Percentiles rank a stretch among this genome's conserved stretches.
Conservation (phyloP, 768 basidiomycete genomes). For the Dioszegia crocea region DNA sequence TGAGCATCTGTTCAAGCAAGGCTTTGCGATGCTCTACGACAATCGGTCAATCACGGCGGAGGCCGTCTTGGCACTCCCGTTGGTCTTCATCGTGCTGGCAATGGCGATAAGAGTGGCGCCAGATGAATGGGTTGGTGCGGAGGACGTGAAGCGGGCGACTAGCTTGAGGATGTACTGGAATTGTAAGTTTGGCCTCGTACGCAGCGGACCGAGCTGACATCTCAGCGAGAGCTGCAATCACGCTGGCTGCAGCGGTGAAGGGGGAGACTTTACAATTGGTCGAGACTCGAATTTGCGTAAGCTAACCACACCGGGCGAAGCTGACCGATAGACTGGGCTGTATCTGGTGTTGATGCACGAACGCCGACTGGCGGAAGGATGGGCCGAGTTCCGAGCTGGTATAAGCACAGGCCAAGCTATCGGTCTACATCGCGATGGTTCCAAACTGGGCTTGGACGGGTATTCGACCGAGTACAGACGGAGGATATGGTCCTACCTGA, state of each 20-base stretch:
- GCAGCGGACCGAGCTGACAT: constrained; percentile 1
- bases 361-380: constrained; percentile 74
- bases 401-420: constrained; percentile 86
- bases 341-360: constrained; percentile 54
- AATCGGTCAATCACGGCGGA: constrained; percentile 57
- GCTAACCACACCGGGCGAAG: not conserved
- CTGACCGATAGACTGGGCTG: constrained; percentile 60
- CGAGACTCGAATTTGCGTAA: constrained; percentile 71
- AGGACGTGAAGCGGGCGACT: constrained; percentile 65
- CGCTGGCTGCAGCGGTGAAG: constrained; percentile 86
- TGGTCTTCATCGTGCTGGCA: constrained; percentile 83
- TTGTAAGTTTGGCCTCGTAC: constrained; percentile 57
- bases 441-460: constrained; percentile 58
- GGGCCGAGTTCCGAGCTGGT: constrained; percentile 88
- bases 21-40: constrained; percentile 15
- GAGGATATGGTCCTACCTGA: constrained; percentile 74
- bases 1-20: constrained; percentile 69
- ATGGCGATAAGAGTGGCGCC: constrained; percentile 82
- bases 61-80: constrained; percentile 68
- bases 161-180: constrained; percentile 90
- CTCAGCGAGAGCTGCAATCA: constrained; percentile 71
- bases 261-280: constrained; percentile 86
- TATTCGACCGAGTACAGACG: constrained; percentile 77
- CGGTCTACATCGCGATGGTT: constrained; percentile 82
- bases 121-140: constrained; percentile 71